Base-by-base conservation (phyloP, 164 flowering plant genomes). In the Chloranthus sessilifolius region DNA sequence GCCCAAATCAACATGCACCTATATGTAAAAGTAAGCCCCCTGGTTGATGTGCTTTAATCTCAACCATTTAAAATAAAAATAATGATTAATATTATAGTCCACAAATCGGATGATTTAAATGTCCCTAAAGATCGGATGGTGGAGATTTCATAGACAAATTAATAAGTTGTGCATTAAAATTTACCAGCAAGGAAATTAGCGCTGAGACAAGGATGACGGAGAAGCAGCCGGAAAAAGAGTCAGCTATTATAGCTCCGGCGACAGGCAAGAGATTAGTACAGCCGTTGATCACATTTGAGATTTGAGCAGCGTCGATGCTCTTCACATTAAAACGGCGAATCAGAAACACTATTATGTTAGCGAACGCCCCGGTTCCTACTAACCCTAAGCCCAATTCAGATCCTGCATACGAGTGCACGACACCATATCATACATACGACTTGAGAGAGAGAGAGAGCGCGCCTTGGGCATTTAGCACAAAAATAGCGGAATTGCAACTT, bases 261-360 rank as follows among this genome's bases (percentile, higher is more conserved):
- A 47, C 3, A 16, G 51, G 51, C 9, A 23, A 15, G 5, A 47
- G 10, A 19, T 8, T 31, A 11, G 10, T 20, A 10, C 51, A 47
- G 5, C 51, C 37, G 37, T 47, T 30, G 51, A 47, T 31, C 19
- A 47, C 41, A 42, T 72, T 81, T 21, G 23, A 54, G 16, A 70
- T 58, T 54, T 72, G 70, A 25, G 80, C 55, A 0, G 87, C 83
- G 10, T 51, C 68, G 3, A 78, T 69, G 58, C 77, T 75, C 53
- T 68, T 74, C 38, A 75, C 58, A 12, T 74, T 60, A 55, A 73
- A 80, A 20, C 65, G 64, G 25, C 59, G 37, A 0, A 77, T 72
- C 53, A 80, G 60, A 50, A 64, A 78, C 7, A 80, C 81, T 7
- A 77, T 60, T 50, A 75, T 53, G 54, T 80, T 75, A 0, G 41